Percentiles rank a stretch among this genome's conserved stretches.
phyloP scores from a whole-genome alignment of 1,284 basidiomycete species.

The Paramarasmius palmivorus region DNA sequence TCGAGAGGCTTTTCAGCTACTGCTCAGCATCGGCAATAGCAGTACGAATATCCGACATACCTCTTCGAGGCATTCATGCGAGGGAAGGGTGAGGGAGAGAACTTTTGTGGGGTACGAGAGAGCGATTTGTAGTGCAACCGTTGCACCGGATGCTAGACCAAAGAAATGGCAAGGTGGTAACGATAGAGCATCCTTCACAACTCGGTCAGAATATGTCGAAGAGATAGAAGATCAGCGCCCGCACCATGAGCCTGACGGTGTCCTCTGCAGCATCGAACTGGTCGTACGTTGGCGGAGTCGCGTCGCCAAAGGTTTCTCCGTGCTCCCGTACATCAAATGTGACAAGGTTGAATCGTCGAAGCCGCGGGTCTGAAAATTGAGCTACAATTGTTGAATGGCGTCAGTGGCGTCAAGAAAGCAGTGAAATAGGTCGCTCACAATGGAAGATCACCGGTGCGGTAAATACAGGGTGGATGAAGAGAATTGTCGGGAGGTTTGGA shows the following conservation, averaged over 20 bases:
- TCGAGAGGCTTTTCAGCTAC: neutral
- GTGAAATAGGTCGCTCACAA: constrained; percentile 21
- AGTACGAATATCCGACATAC: neutral
- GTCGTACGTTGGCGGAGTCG: neutral
- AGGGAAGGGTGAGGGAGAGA: constrained; percentile 7
- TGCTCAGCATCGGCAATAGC: neutral
- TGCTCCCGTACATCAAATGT: constrained; percentile 1
- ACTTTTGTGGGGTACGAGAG: neutral
- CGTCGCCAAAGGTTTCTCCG: constrained; percentile 2
- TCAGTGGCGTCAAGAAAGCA: no score
- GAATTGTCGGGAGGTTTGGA: constrained; percentile 30
- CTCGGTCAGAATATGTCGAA: no score
- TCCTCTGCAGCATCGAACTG: constrained; percentile 1
- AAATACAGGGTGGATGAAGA: constrained; percentile 38
- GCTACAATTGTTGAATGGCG: constrained; percentile 1
- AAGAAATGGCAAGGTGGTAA: constrained; percentile 9
- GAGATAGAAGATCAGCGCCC: neutral
- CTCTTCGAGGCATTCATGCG: constrained; percentile 8
- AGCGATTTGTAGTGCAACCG: neutral
- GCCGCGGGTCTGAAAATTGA: neutral
- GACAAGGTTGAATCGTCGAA: constrained; percentile 5
- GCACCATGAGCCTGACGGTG: neutral
- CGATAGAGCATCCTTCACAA: constrained; percentile 8
- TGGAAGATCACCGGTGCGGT: constrained; percentile 31
- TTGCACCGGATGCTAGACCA: constrained; percentile 3